Evolutionary conservation across 176 grass and related monocot species (phyloP).

Genomic region (Carex kokanica): DNA sequence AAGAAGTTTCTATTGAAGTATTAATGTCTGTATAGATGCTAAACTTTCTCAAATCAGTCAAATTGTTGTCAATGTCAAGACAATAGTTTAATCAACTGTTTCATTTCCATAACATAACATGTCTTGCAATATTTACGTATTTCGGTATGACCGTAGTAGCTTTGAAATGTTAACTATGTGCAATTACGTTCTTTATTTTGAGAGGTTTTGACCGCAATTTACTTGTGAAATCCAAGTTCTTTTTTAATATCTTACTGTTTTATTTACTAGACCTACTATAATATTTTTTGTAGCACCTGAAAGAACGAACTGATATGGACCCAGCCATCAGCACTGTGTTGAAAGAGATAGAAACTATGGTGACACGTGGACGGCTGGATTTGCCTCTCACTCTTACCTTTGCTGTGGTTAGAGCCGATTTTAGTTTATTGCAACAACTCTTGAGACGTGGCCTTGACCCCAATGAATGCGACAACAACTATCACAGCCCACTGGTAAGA

Average conservation of each 20-base stretch:
- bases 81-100: no score
- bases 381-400: conserved; percentile 79
- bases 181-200: no score
- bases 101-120: no score
- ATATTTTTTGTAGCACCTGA: conserved; percentile 51
- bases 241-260: neutral
- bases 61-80: no score
- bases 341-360: conserved; percentile 87
- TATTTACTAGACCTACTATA: neutral
- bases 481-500: conserved; percentile 72
- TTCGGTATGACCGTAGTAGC: no score
- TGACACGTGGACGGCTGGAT: conserved; percentile 67
- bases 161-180: no score
- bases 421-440: conserved; percentile 69
- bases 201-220: neutral
- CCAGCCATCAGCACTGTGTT: conserved; percentile 51
- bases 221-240: neutral
- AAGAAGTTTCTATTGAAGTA: neutral
- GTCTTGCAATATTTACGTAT: no score
- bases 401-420: conserved; percentile 70
- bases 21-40: neutral
- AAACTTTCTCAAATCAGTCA: no score
- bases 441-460: conserved; percentile 69
- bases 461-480: conserved; percentile 79
- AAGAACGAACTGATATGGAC: conserved; percentile 44